Conservation (phyloP, 306 rosid genomes). For the Prunus campanulata region DNA sequence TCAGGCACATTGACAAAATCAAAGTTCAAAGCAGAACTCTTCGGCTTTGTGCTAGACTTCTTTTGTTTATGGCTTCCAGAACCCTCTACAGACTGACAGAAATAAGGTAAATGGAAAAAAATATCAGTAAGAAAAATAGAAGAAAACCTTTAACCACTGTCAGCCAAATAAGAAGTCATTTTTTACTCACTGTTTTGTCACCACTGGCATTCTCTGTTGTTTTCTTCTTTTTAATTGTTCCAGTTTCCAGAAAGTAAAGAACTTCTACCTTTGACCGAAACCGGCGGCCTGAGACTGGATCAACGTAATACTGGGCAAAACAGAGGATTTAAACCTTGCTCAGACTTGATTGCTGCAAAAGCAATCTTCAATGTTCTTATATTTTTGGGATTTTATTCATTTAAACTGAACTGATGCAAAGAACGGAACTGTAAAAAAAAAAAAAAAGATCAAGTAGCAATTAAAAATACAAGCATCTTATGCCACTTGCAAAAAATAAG, state of each 20-base stretch:
- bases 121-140: not conserved
- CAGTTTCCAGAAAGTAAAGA: conserved; percentile 50
- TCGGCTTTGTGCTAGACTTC: conserved; percentile 26
- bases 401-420: not conserved
- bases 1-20: conserved; percentile 44
- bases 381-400: not conserved
- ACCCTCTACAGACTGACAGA: conserved; percentile 22
- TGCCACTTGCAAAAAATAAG: not conserved
- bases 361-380: not conserved
- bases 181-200: conserved; percentile 31
- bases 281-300: conserved; percentile 44
- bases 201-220: conserved; percentile 20
- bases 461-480: not conserved
- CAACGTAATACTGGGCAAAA: conserved; percentile 50
- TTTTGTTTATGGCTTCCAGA: conserved; percentile 30
- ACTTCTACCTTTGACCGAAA: conserved; percentile 63
- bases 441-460: not conserved
- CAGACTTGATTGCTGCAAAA: not conserved
- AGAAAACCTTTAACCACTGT: conserved; percentile 1
- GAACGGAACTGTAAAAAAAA: not conserved
- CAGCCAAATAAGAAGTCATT: not conserved
- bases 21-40: conserved; percentile 31
- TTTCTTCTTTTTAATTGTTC: conserved; percentile 36
- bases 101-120: conserved; percentile 2
- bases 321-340: conserved; percentile 4